Conservation (phyloP, 148 eudicot species). For the Vaccinium myrtillus region DNA sequence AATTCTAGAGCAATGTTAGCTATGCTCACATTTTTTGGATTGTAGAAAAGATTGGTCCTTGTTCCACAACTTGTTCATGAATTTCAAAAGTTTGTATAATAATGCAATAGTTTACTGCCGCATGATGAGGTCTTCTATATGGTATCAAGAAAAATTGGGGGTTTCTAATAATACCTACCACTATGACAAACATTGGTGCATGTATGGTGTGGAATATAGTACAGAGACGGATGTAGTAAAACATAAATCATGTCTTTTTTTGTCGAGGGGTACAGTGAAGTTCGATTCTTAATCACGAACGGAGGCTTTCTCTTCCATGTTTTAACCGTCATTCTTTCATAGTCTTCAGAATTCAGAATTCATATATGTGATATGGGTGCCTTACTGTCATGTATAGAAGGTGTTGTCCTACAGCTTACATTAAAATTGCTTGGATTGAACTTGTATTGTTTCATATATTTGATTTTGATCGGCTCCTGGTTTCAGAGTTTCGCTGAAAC, state of each 20-base stretch:
- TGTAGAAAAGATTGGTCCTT: not conserved
- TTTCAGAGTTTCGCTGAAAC: slow-evolving; percentile 61
- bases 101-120: not conserved
- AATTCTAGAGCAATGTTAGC: not conserved
- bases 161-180: not conserved
- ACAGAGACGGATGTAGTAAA: not conserved
- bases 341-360: too few relatives aligned
- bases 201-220: not conserved
- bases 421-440: slow-evolving; percentile 1
- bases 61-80: not conserved
- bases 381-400: not conserved
- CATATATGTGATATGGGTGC: slow-evolving; percentile 8
- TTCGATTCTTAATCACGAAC: not conserved
- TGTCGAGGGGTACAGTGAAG: not conserved
- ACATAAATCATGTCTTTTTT: slow-evolving; percentile 5
- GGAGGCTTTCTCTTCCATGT: not conserved
- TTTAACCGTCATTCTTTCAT: not conserved
- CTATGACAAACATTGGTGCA: not conserved
- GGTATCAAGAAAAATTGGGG: not conserved
- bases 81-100: not conserved
- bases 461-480: slow-evolving; percentile 13
- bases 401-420: not conserved
- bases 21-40: not conserved
- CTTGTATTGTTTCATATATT: not conserved
- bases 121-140: not conserved